Evolutionary conservation across 495 filamentous ascomycete genomes (phyloP).

Genomic region (Penicillium mononematosum): DNA sequence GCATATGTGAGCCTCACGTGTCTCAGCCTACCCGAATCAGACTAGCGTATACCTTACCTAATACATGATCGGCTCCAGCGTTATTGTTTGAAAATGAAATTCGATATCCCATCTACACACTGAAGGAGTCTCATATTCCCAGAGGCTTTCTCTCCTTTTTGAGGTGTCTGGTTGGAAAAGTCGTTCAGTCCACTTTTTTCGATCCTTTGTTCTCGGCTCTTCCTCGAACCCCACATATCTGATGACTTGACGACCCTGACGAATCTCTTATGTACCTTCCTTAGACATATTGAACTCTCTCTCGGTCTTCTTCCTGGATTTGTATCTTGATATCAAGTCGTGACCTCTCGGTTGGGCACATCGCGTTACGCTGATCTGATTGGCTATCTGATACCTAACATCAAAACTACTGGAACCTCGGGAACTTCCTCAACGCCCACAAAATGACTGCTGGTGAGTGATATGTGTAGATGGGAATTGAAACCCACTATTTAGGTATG

Average conservation of each 20-base stretch:
- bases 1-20: conserved; percentile 12
- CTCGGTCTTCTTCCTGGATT: conserved; percentile 16
- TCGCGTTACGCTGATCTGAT: conserved; percentile 1
- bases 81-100: conserved; percentile 15
- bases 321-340: conserved; percentile 8
- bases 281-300: conserved; percentile 25
- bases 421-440: conserved; percentile 3
- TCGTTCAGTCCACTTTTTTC: conserved; percentile 12
- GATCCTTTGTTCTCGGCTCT: conserved; percentile 21
- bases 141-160: conserved; percentile 11
- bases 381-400: conserved; percentile 11
- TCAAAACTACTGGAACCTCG: conserved; percentile 6
- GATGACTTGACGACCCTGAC: conserved; percentile 50
- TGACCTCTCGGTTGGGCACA: conserved; percentile 5
- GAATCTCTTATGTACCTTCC: conserved; percentile 45
- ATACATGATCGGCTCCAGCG: conserved; percentile 16
- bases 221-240: conserved; percentile 23
- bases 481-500: neutral
- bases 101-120: conserved; percentile 12
- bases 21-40: conserved; percentile 10
- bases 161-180: neutral
- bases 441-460: conserved; percentile 15
- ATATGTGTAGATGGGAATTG: neutral
- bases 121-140: neutral
- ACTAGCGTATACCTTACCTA: conserved; percentile 15